Percentiles rank a stretch among this genome's conserved stretches.
phyloP scores from a whole-genome alignment of 768 basidiomycete genomes.

The Lentinula lateritia region DNA sequence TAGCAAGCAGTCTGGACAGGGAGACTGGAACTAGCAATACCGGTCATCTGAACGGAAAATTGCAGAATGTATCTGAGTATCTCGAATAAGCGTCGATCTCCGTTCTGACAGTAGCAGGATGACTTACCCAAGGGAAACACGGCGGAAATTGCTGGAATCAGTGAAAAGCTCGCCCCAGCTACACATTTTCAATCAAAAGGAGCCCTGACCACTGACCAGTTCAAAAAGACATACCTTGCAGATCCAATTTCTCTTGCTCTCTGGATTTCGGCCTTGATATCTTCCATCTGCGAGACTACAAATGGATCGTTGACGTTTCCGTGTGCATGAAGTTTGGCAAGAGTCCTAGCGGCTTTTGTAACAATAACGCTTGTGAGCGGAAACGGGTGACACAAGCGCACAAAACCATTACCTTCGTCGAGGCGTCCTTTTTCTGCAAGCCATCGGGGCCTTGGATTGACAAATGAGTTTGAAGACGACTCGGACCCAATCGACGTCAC shows the following conservation, averaged over 20 bases:
- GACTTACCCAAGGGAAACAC: conserved; percentile 36
- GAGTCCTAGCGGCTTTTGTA: conserved; percentile 25
- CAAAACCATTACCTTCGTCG: conserved; percentile 30
- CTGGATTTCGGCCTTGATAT: conserved; percentile 33
- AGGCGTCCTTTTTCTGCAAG: conserved; percentile 45
- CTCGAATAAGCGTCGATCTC: background rate
- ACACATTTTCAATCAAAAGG: background rate
- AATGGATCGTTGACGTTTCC: conserved; percentile 43
- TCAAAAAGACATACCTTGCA: conserved; percentile 23
- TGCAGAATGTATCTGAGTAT: conserved; percentile 35
- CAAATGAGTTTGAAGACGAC: background rate
- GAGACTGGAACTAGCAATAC: conserved; percentile 10
- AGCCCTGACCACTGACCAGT: background rate
- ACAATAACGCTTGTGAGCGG: background rate
- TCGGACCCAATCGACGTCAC: conserved; percentile 6
- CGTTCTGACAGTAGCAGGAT: conserved; percentile 12
- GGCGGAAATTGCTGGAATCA: conserved; percentile 39
- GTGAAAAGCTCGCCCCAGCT: conserved; percentile 36
- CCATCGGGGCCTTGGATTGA: conserved; percentile 36
- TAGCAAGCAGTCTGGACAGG: background rate
- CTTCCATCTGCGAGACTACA: conserved; percentile 40
- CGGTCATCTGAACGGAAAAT: conserved; percentile 59
- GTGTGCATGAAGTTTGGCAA: conserved; percentile 48
- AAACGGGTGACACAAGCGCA: background rate
- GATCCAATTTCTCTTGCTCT: conserved; percentile 31